Percentiles rank a stretch among this genome's conserved stretches.
Evolutionary conservation across 768 basidiomycete genomes (phyloP).

Genomic region (Clitopilus passeckerianus): DNA sequence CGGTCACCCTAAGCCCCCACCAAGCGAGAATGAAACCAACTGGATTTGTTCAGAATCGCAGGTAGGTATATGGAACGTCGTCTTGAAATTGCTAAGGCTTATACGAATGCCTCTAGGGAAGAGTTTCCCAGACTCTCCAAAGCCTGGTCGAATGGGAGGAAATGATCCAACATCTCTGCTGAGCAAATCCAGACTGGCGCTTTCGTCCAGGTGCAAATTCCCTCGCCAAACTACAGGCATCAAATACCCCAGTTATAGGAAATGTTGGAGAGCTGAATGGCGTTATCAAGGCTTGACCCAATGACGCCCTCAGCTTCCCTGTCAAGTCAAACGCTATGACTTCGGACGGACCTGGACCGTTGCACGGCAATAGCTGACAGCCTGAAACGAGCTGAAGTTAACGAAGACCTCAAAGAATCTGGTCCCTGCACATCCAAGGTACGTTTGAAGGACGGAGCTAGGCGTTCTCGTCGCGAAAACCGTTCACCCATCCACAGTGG

Average conservation of each 20-base stretch:
- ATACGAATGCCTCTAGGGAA: not conserved
- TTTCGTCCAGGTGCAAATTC: slow-evolving; percentile 64
- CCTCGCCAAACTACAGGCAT: slow-evolving; percentile 30
- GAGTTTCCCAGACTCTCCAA: slow-evolving; percentile 67
- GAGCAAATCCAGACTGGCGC: slow-evolving; percentile 77
- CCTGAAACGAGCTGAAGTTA: slow-evolving; percentile 24
- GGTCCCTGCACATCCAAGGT: too few relatives aligned
- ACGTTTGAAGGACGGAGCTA: too few relatives aligned
- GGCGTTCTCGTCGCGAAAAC: too few relatives aligned
- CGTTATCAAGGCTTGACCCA: slow-evolving; percentile 17
- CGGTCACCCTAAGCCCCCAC: slow-evolving; percentile 67
- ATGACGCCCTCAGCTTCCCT: slow-evolving; percentile 5
- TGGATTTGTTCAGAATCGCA: slow-evolving; percentile 76
- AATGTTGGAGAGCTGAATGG: slow-evolving; percentile 3
- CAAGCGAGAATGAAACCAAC: slow-evolving; percentile 75
- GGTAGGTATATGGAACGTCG: slow-evolving; percentile 34
- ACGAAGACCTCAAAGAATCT: slow-evolving; percentile 10
- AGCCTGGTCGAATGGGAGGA: slow-evolving; percentile 74
- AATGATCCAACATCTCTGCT: slow-evolving; percentile 65
- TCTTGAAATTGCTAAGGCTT: not conserved
- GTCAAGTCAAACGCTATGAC: not conserved
- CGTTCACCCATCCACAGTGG: too few relatives aligned
- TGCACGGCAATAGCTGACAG: slow-evolving; percentile 22
- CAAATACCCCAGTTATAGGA: slow-evolving; percentile 19
- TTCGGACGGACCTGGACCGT: not conserved